Conservation (phyloP, 345 rosid genomes). For the Brassica napus region Da-Ae NC_063446.1:6161001-6161500, state of each 20-base stretch:
- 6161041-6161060: constrained; percentile 39
- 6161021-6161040: constrained; percentile 46
- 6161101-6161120: constrained; percentile 37
- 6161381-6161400: too few species aligned
- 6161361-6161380: too few species aligned
- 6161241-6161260: constrained; percentile 55
- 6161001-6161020: neutral
- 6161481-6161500: too few species aligned
- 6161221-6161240: constrained; percentile 43
- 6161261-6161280: constrained; percentile 45
- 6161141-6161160: constrained; percentile 24
- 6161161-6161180: constrained; percentile 54
- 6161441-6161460: too few species aligned
- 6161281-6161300: constrained; percentile 43
- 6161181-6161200: constrained; percentile 52
- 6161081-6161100: constrained; percentile 48
- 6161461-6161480: too few species aligned
- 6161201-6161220: constrained; percentile 36
- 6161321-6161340: constrained; percentile 44
- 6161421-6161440: too few species aligned
- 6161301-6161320: constrained; percentile 42
- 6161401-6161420: too few species aligned
- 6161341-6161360: neutral
- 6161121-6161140: constrained; percentile 39
- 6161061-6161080: constrained; percentile 41